Base-by-base conservation (phyloP, 108 stramenopile species). In the Stephanodiscus triporus region DNA sequence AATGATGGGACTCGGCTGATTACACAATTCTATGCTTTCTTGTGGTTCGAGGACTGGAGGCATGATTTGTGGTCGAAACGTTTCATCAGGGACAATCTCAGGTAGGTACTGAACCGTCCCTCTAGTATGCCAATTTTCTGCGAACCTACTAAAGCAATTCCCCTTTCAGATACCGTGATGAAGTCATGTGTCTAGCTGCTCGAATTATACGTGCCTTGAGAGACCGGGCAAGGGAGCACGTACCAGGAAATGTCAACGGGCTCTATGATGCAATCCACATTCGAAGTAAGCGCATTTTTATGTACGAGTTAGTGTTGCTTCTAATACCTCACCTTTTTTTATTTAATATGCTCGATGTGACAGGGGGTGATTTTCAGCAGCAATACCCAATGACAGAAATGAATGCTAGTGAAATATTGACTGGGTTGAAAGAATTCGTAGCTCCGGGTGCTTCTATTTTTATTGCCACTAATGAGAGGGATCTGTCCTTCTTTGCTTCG, bases 1-100 rank as follows among this genome's bases (percentile, higher is more conserved):
- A 68, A 79, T 30, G 29, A 77, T 45, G 81, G 68, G 2, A 67
- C 62, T 43, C 73, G 88, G 19, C 56, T 93, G 17, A 65, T 97
- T 32, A 79, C 80, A 0, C 92, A 90, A 37, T 94, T 94, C 69
- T 96, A 96, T 69, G 78, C 84, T 27, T 91, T 93, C 56, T 34
- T 88, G 30, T 94, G 87, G 66, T 94, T 90, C 66, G 90, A 87
- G 56, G 89, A 94, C 62, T 87, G 88, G 89, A 55, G 54, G 30
- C 78, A 84, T 43, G 91, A 91, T 51, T 51, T 90, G 23, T 92
- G 87, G 84, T 72, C 80, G 24, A 88, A 90, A 62, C 78, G 95
- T 6, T 91, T 94, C 56, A 76, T 94, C 0, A 59, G 95, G 36
- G 95, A 94, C 56, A 67, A 80, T 19, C 57, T 81, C 34, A 29